Conservation (phyloP, 2,329 filamentous ascomycete genomes). For the Botrytis byssoidea region DNA sequence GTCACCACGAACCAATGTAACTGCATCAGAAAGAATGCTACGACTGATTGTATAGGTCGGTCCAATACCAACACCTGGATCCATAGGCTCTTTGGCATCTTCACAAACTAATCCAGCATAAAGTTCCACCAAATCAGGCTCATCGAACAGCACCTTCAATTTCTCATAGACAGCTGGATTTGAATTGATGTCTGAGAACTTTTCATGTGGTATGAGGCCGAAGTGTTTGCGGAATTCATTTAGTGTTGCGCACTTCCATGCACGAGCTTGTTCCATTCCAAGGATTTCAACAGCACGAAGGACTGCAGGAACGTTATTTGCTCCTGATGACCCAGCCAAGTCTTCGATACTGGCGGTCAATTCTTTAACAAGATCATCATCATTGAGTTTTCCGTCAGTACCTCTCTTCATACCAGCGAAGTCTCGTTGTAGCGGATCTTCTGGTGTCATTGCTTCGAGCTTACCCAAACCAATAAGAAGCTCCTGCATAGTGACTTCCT, state of each 20-base stretch:
- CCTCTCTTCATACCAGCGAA: conserved; percentile 66
- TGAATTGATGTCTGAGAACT: conserved; percentile 79
- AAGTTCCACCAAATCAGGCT: conserved; percentile 56
- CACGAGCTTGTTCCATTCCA: conserved; percentile 71
- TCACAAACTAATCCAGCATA: conserved; percentile 65
- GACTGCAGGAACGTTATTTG: conserved; percentile 69
- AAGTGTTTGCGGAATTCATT: conserved; percentile 88
- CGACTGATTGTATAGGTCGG: conserved; percentile 52
- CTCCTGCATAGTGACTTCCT: conserved; percentile 49
- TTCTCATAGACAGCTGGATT: conserved; percentile 67
- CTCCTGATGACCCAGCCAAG: conserved; percentile 65
- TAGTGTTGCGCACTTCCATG: conserved; percentile 68
- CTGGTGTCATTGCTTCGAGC: conserved; percentile 58
- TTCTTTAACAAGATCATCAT: conserved; percentile 74
- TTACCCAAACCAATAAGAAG: conserved; percentile 62
- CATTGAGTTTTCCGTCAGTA: conserved; percentile 63
- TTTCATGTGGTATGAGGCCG: conserved; percentile 68
- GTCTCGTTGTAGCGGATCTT: conserved; percentile 65
- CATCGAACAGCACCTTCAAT: conserved; percentile 66
- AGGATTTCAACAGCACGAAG: conserved; percentile 75
- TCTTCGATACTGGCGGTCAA: conserved; percentile 69
- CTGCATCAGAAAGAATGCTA: conserved; percentile 57
- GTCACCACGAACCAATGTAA: conserved; percentile 55
- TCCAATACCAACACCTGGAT: conserved; percentile 51
- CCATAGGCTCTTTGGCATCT: conserved; percentile 49